phyloP scores from a whole-genome alignment of 257 asterid genomes.

The Fraxinus excelsior region DNA sequence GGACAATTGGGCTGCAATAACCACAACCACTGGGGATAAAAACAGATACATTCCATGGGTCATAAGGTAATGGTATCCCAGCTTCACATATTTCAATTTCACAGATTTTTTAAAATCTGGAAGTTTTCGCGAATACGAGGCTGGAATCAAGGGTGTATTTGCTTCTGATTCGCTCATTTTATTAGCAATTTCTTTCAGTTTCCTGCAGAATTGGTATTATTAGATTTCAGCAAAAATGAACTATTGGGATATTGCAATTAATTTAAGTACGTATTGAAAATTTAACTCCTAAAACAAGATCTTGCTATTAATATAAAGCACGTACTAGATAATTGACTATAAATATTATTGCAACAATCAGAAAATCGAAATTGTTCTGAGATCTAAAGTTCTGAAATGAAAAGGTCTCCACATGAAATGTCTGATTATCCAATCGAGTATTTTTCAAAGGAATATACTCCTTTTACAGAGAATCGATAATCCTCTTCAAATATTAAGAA shows the following conservation, averaged over 20 bases:
- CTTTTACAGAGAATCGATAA: neutral
- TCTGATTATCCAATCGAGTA: neutral
- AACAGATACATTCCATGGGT: slow-evolving; percentile 41
- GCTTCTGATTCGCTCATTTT: slow-evolving; percentile 30
- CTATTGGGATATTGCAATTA: neutral
- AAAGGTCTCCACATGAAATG: neutral
- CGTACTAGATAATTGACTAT: too few relatives aligned
- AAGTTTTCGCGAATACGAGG: slow-evolving; percentile 25
- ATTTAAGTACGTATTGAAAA: neutral
- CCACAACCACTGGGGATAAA: slow-evolving; percentile 31
- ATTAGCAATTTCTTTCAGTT: neutral
- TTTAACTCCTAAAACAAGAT: neutral
- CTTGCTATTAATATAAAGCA: neutral
- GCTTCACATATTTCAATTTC: slow-evolving; percentile 41
- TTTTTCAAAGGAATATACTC: neutral
- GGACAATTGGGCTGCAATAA: slow-evolving; percentile 37
- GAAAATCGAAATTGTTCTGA: too few relatives aligned
- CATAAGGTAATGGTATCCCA: slow-evolving; percentile 41
- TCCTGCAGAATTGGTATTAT: neutral
- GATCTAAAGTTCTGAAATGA: too few relatives aligned
- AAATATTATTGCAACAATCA: too few relatives aligned
- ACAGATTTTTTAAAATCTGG: slow-evolving; percentile 39
- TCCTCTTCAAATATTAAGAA: neutral
- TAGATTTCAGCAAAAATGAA: neutral
- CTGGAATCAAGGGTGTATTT: slow-evolving; percentile 21